Evolutionary conservation across 2,329 filamentous ascomycete genomes (phyloP).

Genomic region (Rhynchosporium secalis): DNA sequence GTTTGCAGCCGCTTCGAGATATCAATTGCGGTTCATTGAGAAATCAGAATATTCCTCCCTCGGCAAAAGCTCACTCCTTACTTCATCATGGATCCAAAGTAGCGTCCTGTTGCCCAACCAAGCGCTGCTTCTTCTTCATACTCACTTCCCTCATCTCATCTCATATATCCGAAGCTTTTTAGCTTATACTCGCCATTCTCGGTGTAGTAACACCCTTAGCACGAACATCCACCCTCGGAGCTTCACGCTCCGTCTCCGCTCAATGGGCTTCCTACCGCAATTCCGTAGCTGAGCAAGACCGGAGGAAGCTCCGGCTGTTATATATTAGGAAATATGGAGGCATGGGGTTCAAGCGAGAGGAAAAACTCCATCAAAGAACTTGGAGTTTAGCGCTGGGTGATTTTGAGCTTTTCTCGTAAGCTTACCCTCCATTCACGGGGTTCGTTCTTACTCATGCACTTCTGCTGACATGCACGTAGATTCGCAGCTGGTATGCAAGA

Average conservation of each 20-base stretch:
- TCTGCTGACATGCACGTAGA: constrained; percentile 28
- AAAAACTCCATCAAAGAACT: constrained; percentile 41
- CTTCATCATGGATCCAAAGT: not conserved
- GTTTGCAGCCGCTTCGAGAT: no score
- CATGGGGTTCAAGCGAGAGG: constrained; percentile 48
- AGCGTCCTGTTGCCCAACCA: not conserved
- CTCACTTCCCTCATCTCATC: not conserved
- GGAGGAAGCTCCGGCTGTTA: constrained; percentile 49
- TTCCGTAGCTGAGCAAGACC: constrained; percentile 38
- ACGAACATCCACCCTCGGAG: constrained; percentile 45
- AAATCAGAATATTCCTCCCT: no score
- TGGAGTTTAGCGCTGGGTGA: constrained; percentile 27
- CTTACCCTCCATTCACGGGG: not conserved
- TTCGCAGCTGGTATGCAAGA: constrained; percentile 34
- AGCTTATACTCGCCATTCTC: not conserved
- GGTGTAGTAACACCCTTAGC: not conserved
- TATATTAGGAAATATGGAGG: constrained; percentile 48
- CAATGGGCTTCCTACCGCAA: constrained; percentile 47
- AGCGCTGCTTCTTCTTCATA: not conserved
- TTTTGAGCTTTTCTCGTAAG: constrained; percentile 38
- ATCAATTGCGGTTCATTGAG: no score
- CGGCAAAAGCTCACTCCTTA: not conserved
- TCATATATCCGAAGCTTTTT: not conserved
- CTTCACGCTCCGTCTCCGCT: constrained; percentile 48
- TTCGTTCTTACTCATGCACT: not conserved